Percentiles rank a stretch among this genome's conserved stretches.
phyloP scores from a whole-genome alignment of 192 early-diverging fungal species.

The Mortierella antarctica region DNA sequence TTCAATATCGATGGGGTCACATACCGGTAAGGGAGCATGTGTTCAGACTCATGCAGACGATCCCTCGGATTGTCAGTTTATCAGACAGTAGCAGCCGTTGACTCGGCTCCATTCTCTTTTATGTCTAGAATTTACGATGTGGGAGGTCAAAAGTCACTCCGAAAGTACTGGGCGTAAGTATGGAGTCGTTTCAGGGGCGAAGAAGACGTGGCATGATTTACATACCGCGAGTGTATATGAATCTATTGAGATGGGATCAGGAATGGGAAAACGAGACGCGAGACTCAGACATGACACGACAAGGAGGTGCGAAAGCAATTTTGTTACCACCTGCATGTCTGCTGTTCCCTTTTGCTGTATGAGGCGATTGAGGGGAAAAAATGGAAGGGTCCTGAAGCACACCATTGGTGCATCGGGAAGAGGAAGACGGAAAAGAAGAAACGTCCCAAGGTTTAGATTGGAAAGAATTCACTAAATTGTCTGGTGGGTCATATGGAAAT shows the following conservation, averaged over 20 bases:
- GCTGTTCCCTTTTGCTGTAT: no score
- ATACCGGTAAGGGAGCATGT: slow-evolving; percentile 46
- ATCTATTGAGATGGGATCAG: no score
- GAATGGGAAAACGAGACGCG: no score
- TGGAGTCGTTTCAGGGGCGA: slow-evolving; percentile 1
- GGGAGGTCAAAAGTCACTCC: slow-evolving; percentile 72
- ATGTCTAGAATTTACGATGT: slow-evolving; percentile 73
- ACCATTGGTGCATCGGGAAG: not conserved
- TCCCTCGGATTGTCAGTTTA: no score
- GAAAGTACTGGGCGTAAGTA: slow-evolving; percentile 74
- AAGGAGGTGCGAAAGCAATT: no score
- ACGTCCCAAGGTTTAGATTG: not conserved
- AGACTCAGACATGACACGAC: no score
- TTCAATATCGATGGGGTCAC: slow-evolving; percentile 70
- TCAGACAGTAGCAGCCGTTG: no score
- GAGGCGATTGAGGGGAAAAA: not conserved
- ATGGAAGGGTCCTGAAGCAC: not conserved
- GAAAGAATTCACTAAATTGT: not conserved
- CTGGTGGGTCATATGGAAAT: not conserved
- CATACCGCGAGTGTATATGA: no score
- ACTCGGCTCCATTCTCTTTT: not conserved
- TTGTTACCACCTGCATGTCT: no score
- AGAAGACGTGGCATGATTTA: not conserved
- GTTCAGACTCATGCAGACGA: not conserved
- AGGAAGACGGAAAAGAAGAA: not conserved